phyloP scores from a whole-genome alignment of 768 basidiomycete genomes.

The Mycena kentingensis region DNA sequence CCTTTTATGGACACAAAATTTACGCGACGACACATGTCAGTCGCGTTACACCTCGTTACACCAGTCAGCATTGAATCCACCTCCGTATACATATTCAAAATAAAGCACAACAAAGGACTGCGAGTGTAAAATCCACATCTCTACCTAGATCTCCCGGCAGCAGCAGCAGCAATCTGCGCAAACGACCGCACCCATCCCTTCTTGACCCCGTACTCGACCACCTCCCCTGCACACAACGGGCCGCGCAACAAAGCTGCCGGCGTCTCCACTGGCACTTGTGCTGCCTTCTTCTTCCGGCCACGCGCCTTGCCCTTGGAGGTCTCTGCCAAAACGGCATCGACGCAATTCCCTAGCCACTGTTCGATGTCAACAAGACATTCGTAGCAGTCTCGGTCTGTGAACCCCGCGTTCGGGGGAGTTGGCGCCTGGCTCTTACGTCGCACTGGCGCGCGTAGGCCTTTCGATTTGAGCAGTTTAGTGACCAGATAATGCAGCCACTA shows the following conservation, averaged over 20 bases:
- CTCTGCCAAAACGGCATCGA: slow-evolving; percentile 38
- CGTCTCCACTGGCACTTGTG: slow-evolving; percentile 22
- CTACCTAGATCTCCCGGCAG: no score
- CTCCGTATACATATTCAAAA: no score
- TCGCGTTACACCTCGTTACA: no score
- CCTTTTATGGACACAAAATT: no score
- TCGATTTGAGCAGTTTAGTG: slow-evolving; percentile 69
- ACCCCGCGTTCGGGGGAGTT: slow-evolving; percentile 36
- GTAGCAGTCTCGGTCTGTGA: slow-evolving; percentile 70
- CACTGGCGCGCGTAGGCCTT: slow-evolving; percentile 59
- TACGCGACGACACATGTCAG: no score
- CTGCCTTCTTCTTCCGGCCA: slow-evolving; percentile 29
- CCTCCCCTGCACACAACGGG: slow-evolving; percentile 56
- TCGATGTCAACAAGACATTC: slow-evolving; percentile 70
- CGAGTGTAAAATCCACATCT: no score
- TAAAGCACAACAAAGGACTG: no score
- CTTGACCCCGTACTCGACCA: slow-evolving; percentile 61
- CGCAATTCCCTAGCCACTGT: slow-evolving; percentile 49
- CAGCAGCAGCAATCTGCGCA: no score
- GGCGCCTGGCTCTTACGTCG: slow-evolving; percentile 42
- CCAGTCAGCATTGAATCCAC: no score
- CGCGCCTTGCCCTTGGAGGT: slow-evolving; percentile 30
- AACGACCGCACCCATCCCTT: slow-evolving; percentile 71
- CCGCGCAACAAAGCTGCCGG: slow-evolving; percentile 22
- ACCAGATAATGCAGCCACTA: slow-evolving; percentile 91